Evolutionary conservation across 345 rosid species (phyloP), one percentile per base, ranked within the genome.

Genomic region (Kandelia obovata): DNA sequence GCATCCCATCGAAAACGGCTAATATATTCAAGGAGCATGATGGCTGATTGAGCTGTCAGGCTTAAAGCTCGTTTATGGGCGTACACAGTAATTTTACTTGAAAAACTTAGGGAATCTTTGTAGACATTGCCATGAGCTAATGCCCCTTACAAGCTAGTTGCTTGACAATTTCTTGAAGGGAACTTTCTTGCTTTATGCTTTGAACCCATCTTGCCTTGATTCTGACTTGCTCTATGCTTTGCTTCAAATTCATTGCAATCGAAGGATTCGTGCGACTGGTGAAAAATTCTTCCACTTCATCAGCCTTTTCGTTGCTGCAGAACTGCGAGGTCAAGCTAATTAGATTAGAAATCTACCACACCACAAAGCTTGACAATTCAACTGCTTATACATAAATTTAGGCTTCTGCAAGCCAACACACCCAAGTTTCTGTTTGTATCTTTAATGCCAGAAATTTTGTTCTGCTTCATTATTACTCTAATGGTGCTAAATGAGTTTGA

Each of bases 161-260:
- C 37, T 77, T 57, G 81, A 82, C 31, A 11, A 67, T 53, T 52
- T 75, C 72, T 8, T 71, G 61, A 71, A 80, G 77, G 27, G 73
- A 67, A 31, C 46, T 60, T 52, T 86, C 85, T 34, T 77, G 83
- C 77, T 74, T 77, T 64, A 77, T 75, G 81, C 60, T 77, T 60
- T 77, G 64, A 39, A 61, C 77, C 83, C 83, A 80, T 62, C 86
- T 77, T 31, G 83, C 88, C 59, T 80, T 82, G 78, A 82, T 66
- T 62, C 82, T 77, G 20, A 78, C 76, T 47, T 61, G 68, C 78
- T 83, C 82, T 53, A 78, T 76, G 73, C 82, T 81, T 57, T 75
- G 82, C 82, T 80, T 78, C 79, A 78, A 65, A 63, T 67, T 77
- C 80, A 35, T 82, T 34, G 77, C 79, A 15, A 83, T 71, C 51